Evolutionary conservation across 1,284 basidiomycete species (phyloP).

Genomic region (Ganoderma resinaceum): DNA sequence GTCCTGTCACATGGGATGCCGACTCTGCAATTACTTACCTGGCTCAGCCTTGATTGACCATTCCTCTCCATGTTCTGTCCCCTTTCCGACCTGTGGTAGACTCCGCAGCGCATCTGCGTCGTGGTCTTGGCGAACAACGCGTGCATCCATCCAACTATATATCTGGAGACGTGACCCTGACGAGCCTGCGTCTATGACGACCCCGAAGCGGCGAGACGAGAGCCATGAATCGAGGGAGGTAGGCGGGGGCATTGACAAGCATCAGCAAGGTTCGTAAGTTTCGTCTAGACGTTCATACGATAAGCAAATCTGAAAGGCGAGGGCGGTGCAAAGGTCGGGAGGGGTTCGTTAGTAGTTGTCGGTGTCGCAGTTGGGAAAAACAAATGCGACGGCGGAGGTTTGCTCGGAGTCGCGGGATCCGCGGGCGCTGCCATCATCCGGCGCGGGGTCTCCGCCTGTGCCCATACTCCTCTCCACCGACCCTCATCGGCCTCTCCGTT

Average conservation of each 20-base stretch:
- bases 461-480: slow-evolving; percentile 24
- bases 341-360: slow-evolving; percentile 12
- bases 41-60: slow-evolving; percentile 96
- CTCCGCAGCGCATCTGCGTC: slow-evolving; percentile 53
- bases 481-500: slow-evolving; percentile 21
- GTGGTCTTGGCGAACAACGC: slow-evolving; percentile 54
- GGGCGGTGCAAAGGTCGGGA: slow-evolving; percentile 5
- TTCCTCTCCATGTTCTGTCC: slow-evolving; percentile 78
- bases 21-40: slow-evolving; percentile 59
- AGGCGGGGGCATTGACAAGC: slow-evolving; percentile 72
- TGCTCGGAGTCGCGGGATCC: slow-evolving; percentile 10
- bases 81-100: slow-evolving; percentile 92
- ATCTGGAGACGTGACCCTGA: slow-evolving; percentile 96
- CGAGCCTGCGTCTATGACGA: slow-evolving; percentile 98
- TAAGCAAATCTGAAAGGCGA: background rate
- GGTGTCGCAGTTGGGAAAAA: slow-evolving; percentile 12
- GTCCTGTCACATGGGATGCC: background rate
- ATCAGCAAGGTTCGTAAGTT: slow-evolving; percentile 21
- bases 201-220: slow-evolving; percentile 85
- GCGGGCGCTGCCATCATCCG: slow-evolving; percentile 11
- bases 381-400: slow-evolving; percentile 2
- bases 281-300: slow-evolving; percentile 12
- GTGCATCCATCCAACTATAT: slow-evolving; percentile 94
- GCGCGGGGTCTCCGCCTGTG: slow-evolving; percentile 25
- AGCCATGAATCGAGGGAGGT: slow-evolving; percentile 75